Conservation (phyloP, 2,329 filamentous ascomycete genomes). For the Zasmidium citrigriseum region DNA sequence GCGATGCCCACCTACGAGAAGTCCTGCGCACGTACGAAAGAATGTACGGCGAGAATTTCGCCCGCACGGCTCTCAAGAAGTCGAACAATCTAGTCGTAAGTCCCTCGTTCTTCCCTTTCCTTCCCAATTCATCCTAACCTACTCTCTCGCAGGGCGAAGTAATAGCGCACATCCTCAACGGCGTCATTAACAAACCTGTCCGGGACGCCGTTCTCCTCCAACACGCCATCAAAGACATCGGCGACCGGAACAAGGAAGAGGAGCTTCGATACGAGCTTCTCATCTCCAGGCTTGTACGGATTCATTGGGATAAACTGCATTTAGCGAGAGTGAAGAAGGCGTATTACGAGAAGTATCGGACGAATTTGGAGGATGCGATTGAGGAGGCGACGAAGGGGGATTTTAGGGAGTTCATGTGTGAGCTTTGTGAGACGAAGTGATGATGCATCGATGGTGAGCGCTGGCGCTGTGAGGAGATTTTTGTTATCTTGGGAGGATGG, state of each 20-base stretch:
- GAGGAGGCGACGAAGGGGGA: constrained; percentile 72
- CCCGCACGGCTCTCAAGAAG: constrained; percentile 81
- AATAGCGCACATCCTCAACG: constrained; percentile 92
- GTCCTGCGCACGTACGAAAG: constrained; percentile 76
- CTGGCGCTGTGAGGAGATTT: neutral
- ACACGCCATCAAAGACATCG: constrained; percentile 72
- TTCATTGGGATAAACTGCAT: constrained; percentile 90
- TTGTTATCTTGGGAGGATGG: too few species aligned
- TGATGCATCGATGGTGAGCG: neutral
- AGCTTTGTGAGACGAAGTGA: constrained; percentile 28
- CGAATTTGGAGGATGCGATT: constrained; percentile 75
- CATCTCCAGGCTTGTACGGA: constrained; percentile 80
- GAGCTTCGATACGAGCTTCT: constrained; percentile 78
- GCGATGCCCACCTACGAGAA: constrained; percentile 78
- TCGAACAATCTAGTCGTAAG: constrained; percentile 89
- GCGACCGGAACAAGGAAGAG: constrained; percentile 35
- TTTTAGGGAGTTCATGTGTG: constrained; percentile 45
- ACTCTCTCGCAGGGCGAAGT: constrained; percentile 72
- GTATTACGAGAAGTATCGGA: constrained; percentile 75
- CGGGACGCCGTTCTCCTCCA: constrained; percentile 88
- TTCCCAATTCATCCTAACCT: neutral
- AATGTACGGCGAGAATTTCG: constrained; percentile 77
- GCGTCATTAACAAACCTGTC: constrained; percentile 91
- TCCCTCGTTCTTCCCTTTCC: constrained; percentile 32
- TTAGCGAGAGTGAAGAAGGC: constrained; percentile 76